phyloP scores from a whole-genome alignment of 202 grass and related monocot genomes.

The Digitaria exilis region DNA sequence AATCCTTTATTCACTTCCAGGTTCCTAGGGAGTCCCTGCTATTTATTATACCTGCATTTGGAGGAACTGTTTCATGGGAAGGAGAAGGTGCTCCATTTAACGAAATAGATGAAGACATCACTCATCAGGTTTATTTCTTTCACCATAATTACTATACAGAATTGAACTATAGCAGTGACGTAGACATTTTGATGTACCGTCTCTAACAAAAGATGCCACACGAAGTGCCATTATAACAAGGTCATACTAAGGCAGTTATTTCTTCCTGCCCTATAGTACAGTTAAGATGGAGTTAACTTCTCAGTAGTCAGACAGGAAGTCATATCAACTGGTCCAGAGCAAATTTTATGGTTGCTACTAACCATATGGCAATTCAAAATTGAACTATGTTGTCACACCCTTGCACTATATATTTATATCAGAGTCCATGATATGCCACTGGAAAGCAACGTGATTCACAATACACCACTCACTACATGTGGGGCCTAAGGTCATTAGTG shows the following conservation, averaged over 20 bases:
- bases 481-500: neutral
- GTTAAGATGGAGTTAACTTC: neutral
- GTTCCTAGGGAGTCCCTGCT: slow-evolving; percentile 92
- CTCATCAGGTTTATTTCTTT: slow-evolving; percentile 73
- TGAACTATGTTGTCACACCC: neutral
- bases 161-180: neutral
- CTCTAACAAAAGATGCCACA: neutral
- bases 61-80: slow-evolving; percentile 93
- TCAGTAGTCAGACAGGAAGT: neutral
- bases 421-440: neutral
- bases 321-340: neutral
- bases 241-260: neutral
- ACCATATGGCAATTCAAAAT: neutral
- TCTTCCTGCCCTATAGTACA: neutral
- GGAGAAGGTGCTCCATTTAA: slow-evolving; percentile 86
- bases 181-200: slow-evolving; percentile 16
- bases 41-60: slow-evolving; percentile 95
- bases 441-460: neutral
- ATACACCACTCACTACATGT: neutral
- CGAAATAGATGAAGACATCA: slow-evolving; percentile 72
- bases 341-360: neutral
- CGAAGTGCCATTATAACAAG: neutral
- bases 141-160: neutral
- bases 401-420: neutral
- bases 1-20: slow-evolving; percentile 43